Conservation (phyloP, 2,329 filamentous ascomycete species). For the Aspergillus sp. region DNA sequence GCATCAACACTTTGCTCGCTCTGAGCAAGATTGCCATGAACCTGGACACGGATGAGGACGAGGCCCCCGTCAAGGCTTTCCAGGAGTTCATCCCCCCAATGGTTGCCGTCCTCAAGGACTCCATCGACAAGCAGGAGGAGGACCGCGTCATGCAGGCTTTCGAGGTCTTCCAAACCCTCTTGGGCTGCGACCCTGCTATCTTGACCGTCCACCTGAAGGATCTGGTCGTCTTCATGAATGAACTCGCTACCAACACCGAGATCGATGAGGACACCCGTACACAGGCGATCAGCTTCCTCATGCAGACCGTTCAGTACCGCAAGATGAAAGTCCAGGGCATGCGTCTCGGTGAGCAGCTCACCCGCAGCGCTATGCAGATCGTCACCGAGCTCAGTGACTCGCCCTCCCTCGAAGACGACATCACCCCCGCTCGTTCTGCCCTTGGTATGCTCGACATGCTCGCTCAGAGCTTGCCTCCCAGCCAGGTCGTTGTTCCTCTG, state of each 20-base stretch:
- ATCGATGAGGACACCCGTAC: slow-evolving; percentile 78
- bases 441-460: slow-evolving; percentile 84
- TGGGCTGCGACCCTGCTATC: slow-evolving; percentile 80
- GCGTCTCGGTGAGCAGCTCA: slow-evolving; percentile 79
- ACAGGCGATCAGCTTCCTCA: slow-evolving; percentile 88
- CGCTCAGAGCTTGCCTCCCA: slow-evolving; percentile 79
- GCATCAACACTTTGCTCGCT: slow-evolving; percentile 88
- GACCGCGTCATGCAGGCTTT: slow-evolving; percentile 86
- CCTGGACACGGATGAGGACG: slow-evolving; percentile 79
- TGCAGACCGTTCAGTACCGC: slow-evolving; percentile 84
- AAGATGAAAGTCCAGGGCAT: slow-evolving; percentile 93
- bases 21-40: slow-evolving; percentile 82
- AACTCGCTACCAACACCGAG: slow-evolving; percentile 68
- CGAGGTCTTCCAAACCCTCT: slow-evolving; percentile 92
- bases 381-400: slow-evolving; percentile 74
- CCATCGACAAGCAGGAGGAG: slow-evolving; percentile 73
- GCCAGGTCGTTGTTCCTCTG: slow-evolving; percentile 87
- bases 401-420: slow-evolving; percentile 68
- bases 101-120: slow-evolving; percentile 80
- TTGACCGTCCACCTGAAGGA: slow-evolving; percentile 82
- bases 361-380: slow-evolving; percentile 79
- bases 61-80: slow-evolving; percentile 64
- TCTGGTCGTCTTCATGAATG: slow-evolving; percentile 88
- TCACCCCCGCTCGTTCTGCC: slow-evolving; percentile 76
- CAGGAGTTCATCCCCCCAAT: slow-evolving; percentile 77